Percentiles rank a stretch among this genome's conserved stretches.
phyloP scores from a whole-genome alignment of 2,329 filamentous ascomycete species.

The Sclerotinia subarctica region DNA sequence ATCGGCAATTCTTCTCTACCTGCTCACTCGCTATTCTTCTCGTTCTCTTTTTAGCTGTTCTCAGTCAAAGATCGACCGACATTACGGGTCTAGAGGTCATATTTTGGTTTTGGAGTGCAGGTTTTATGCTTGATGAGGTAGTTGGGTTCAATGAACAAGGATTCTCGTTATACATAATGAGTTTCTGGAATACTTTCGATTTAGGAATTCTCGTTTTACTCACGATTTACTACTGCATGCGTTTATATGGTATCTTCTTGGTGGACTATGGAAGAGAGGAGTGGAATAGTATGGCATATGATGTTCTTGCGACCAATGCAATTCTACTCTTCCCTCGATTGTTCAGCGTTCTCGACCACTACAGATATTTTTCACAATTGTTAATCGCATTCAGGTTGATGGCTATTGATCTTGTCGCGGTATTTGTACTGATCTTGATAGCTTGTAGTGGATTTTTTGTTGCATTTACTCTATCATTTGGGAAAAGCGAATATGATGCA shows the following conservation, averaged over 20 bases:
- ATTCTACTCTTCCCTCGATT: conserved; percentile 86
- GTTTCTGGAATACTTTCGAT: conserved; percentile 96
- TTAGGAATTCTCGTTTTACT: conserved; percentile 83
- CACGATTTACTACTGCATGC: conserved; percentile 84
- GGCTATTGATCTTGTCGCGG: conserved; percentile 82
- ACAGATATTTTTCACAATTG: conserved; percentile 92
- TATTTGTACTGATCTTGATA: conserved; percentile 80
- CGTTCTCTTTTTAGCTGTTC: conserved; percentile 78
- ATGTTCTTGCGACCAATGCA: conserved; percentile 88
- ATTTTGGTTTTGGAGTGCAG: conserved; percentile 97
- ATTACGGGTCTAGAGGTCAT: conserved; percentile 83
- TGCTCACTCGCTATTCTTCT: conserved; percentile 82
- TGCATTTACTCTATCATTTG: conserved; percentile 82
- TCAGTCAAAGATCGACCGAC: conserved; percentile 68
- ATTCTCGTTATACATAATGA: conserved; percentile 94
- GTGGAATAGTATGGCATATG: conserved; percentile 83
- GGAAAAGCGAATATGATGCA: conserved; percentile 65
- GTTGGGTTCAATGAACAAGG: conserved; percentile 96
- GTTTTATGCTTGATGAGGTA: conserved; percentile 94
- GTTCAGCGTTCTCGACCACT: conserved; percentile 91
- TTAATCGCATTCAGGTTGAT: conserved; percentile 93
- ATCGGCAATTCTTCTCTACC: conserved; percentile 86
- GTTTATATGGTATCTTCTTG: conserved; percentile 82
- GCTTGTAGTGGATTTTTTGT: conserved; percentile 94
- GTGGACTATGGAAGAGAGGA: conserved; percentile 65